phyloP scores from a whole-genome alignment of 352 stramenopile species.

The Phytophthora syringae region DNA sequence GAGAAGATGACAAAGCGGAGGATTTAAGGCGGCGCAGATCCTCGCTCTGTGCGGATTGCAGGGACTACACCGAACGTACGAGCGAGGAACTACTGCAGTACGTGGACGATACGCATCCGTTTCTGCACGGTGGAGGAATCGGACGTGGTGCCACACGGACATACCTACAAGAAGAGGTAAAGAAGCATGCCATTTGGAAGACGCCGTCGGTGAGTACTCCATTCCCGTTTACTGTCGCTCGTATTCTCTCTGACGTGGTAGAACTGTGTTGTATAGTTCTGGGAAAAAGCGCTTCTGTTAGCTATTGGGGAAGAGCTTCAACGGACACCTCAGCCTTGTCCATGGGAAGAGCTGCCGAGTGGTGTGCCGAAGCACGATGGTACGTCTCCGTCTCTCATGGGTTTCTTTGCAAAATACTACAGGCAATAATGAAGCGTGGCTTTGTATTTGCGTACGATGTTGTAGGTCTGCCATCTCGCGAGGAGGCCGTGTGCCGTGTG shows the following conservation, averaged over 20 bases:
- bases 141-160: constrained; percentile 62
- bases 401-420: background rate
- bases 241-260: background rate
- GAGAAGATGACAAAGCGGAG: constrained; percentile 8
- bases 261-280: too few species aligned
- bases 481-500: constrained; percentile 83
- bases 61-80: constrained; percentile 35
- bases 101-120: constrained; percentile 37
- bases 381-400: constrained; percentile 19
- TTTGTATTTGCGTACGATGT: constrained; percentile 8
- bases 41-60: constrained; percentile 28
- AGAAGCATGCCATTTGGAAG: constrained; percentile 87
- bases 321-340: constrained; percentile 71
- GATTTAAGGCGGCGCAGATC: constrained; percentile 20
- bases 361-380: constrained; percentile 54
- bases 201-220: constrained; percentile 58
- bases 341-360: constrained; percentile 83
- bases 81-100: constrained; percentile 45
- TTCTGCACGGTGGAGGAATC: constrained; percentile 43
- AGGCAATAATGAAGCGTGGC: constrained; percentile 7
- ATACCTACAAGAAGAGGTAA: constrained; percentile 87
- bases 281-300: constrained; percentile 85
- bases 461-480: constrained; percentile 60
- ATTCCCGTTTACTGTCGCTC: background rate
- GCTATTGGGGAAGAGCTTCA: constrained; percentile 86